phyloP scores from a whole-genome alignment of 495 filamentous ascomycete genomes.

The Lasiosphaeria ovina region DNA sequence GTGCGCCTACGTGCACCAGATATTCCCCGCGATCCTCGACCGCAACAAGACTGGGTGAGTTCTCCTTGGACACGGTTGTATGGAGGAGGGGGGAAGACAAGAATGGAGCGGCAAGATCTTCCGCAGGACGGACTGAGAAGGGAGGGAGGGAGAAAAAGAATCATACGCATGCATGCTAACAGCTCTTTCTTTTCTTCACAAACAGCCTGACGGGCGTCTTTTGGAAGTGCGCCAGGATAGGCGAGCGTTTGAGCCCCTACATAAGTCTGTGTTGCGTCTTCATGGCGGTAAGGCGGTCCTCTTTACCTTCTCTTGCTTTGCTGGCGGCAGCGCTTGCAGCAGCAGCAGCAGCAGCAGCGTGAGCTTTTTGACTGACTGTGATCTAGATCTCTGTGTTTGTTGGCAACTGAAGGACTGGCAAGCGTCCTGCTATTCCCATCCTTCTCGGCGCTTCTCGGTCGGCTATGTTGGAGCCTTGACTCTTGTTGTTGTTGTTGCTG shows the following conservation, averaged over 20 bases:
- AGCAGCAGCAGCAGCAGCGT: no score
- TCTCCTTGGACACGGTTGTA: background rate
- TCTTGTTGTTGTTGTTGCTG: no score
- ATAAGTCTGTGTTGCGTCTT: conserved; percentile 90
- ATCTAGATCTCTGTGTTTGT: conserved; percentile 17
- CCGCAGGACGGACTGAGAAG: no score
- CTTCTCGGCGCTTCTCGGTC: no score
- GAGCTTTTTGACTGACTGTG: no score
- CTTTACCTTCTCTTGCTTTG: background rate
- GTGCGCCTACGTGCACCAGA: conserved; percentile 84
- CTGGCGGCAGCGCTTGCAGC: no score
- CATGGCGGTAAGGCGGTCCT: conserved; percentile 72
- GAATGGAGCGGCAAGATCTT: no score
- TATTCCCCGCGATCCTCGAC: conserved; percentile 90
- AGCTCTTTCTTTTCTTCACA: conserved; percentile 13
- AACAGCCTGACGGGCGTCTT: conserved; percentile 80
- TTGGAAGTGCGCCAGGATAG: conserved; percentile 94
- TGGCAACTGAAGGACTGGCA: conserved; percentile 14
- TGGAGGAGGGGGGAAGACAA: no score
- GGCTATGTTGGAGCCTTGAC: no score
- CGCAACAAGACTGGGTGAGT: conserved; percentile 83
- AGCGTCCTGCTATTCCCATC: no score
- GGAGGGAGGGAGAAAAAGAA: background rate
- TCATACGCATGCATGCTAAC: background rate
- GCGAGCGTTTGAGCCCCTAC: conserved; percentile 92